Evolutionary conservation across 768 basidiomycete genomes (phyloP).

Genomic region (Psilocybe subaeruginosa): DNA sequence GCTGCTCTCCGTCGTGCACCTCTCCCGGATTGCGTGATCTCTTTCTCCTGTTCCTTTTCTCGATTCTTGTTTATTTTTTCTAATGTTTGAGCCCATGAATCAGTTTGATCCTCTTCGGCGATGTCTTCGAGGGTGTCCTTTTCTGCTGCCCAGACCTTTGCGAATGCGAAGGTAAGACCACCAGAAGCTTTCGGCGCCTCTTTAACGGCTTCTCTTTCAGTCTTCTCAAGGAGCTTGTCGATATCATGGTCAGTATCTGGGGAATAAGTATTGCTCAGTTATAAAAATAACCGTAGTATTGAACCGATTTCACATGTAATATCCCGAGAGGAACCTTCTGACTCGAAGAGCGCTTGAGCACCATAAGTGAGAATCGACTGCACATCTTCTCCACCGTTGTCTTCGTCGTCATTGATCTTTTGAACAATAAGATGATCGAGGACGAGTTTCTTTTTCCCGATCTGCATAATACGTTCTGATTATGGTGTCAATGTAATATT

Average conservation of each 20-base stretch:
- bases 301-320: conserved; percentile 59
- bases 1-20: conserved; percentile 80
- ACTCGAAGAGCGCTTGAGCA: conserved; percentile 83
- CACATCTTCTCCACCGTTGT: conserved; percentile 72
- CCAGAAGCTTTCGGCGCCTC: conserved; percentile 50
- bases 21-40: conserved; percentile 64
- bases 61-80: conserved; percentile 50
- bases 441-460: conserved; percentile 94
- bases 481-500: conserved; percentile 8
- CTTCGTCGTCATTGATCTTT: conserved; percentile 91
- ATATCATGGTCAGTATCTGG: conserved; percentile 82
- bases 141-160: conserved; percentile 89
- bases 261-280: not conserved
- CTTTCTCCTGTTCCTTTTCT: conserved; percentile 43
- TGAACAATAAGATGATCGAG: conserved; percentile 96
- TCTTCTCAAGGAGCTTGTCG: conserved; percentile 84
- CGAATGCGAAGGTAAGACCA: conserved; percentile 78
- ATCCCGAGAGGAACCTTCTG: conserved; percentile 59
- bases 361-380: conserved; percentile 89
- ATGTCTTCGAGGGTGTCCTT: conserved; percentile 74
- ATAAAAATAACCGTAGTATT: not conserved
- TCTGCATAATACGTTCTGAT: conserved; percentile 87
- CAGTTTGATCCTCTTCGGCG: conserved; percentile 61
- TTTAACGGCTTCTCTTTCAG: conserved; percentile 71
- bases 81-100: conserved; percentile 85